These are phyloP conservation scores for Linum lewisii DNA, from an alignment of 345 rosid genomes.

Conservation along the genomic window DNA sequence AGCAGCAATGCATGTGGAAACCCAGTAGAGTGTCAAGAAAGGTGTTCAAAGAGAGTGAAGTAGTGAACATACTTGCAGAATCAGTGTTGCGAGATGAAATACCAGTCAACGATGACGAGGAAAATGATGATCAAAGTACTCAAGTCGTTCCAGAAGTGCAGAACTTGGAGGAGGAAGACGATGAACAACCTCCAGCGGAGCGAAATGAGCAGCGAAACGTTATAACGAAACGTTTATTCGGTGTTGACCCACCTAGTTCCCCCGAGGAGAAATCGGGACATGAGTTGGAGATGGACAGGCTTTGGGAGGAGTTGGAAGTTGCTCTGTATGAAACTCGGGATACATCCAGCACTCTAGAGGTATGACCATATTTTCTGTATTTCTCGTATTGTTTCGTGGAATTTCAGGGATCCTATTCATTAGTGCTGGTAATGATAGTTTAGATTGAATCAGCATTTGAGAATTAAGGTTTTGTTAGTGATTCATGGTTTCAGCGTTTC, in stretches of 20 bases:
- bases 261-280: conserved; percentile 34
- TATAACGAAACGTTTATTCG: conserved; percentile 23
- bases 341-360: conserved; percentile 4
- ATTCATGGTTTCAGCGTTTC: no score
- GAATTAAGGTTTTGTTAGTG: no score
- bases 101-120: conserved; percentile 6
- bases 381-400: no score
- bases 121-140: background rate
- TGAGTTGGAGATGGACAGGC: conserved; percentile 32
- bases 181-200: conserved; percentile 14
- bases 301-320: conserved; percentile 50
- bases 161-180: background rate
- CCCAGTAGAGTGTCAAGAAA: background rate
- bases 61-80: conserved; percentile 16
- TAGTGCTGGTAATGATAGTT: no score
- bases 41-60: conserved; percentile 5
- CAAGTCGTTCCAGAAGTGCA: no score
- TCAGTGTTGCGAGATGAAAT: conserved; percentile 17
- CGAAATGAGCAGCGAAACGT: no score
- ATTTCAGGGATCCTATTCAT: no score
- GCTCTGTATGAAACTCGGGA: conserved; percentile 25
- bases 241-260: conserved; percentile 22
- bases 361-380: background rate
- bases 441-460: no score
- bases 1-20: background rate